Evolutionary conservation across 208 protist genomes (phyloP).

Genomic region (Crithidia mellificae): DNA sequence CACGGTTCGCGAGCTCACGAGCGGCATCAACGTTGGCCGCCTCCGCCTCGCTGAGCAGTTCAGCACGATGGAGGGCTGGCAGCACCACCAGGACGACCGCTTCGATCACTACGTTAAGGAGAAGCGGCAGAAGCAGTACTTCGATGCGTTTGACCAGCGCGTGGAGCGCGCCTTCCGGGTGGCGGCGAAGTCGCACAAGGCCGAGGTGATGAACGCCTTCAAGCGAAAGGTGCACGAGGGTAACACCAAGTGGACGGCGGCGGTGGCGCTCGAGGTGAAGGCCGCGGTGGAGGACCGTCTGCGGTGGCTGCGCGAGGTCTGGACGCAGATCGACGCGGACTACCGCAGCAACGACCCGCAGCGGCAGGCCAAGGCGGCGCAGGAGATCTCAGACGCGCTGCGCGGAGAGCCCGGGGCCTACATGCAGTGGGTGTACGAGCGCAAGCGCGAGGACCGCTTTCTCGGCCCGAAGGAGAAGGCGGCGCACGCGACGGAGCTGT

Average conservation of each 20-base stretch:
- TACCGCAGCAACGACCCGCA: constrained; percentile 71
- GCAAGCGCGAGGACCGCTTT: constrained; percentile 67
- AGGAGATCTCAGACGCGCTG: constrained; percentile 76
- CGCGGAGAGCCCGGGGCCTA: constrained; percentile 79
- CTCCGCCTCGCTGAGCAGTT: constrained; percentile 78
- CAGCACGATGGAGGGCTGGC: constrained; percentile 80
- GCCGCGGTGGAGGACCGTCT: constrained; percentile 63
- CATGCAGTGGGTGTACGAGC: constrained; percentile 89
- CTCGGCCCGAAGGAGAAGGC: constrained; percentile 55
- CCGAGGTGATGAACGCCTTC: constrained; percentile 81
- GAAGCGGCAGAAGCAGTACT: constrained; percentile 65
- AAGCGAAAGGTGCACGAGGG: constrained; percentile 63
- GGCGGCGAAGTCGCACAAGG: constrained; percentile 61
- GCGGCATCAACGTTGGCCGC: constrained; percentile 70
- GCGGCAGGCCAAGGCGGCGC: constrained; percentile 64
- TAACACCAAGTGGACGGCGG: constrained; percentile 66
- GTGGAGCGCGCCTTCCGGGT: constrained; percentile 78
- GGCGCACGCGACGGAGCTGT: constrained; percentile 42
- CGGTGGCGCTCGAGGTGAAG: constrained; percentile 68
- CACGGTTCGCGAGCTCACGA: constrained; percentile 34
- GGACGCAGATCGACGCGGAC: constrained; percentile 87
- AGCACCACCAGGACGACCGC: constrained; percentile 47
- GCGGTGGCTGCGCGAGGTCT: constrained; percentile 84
- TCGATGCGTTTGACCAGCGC: constrained; percentile 86
- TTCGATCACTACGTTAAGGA: constrained; percentile 82